These are phyloP conservation scores for Arthrobotrys pseudoclavata DNA, from an alignment of 2,329 filamentous ascomycete genomes.

Conservation along the genomic window DNA sequence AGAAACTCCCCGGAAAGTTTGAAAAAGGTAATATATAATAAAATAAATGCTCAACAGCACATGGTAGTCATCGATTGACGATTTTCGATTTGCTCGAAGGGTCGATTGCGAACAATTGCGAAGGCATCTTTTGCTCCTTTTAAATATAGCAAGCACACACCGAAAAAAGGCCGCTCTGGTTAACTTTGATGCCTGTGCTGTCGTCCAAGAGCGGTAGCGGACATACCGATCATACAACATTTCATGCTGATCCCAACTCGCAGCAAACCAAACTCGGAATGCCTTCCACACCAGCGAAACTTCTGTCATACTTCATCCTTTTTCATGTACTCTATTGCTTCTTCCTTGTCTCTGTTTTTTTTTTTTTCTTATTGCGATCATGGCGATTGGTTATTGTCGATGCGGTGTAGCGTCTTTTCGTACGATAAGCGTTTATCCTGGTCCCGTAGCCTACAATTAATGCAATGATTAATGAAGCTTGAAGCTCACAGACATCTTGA, in stretches of 20 bases:
- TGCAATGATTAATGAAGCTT: conserved; percentile 1
- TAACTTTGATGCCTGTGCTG: conserved; percentile 46
- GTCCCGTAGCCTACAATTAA: neutral
- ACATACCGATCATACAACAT: conserved; percentile 59
- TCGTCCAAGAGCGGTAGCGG: conserved; percentile 48
- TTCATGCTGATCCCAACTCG: conserved; percentile 45
- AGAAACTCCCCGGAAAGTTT: neutral
- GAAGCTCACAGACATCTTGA: neutral
- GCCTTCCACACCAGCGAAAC: conserved; percentile 18
- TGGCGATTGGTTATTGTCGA: neutral
- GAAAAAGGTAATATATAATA: conserved; percentile 9
- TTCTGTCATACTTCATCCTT: conserved; percentile 4
- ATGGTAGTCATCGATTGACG: conserved; percentile 15
- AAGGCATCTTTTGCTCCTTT: conserved; percentile 45
- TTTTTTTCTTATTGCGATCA: conserved; percentile 8
- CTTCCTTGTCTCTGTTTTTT: conserved; percentile 4
- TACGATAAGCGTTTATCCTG: conserved; percentile 47
- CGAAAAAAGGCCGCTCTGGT: conserved; percentile 34
- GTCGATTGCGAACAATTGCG: conserved; percentile 45
- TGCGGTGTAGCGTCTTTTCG: conserved; percentile 29
- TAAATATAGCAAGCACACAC: conserved; percentile 38
- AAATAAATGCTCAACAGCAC: conserved; percentile 10
- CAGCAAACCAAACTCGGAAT: conserved; percentile 42
- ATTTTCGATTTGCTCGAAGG: neutral
- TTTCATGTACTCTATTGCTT: neutral